Evolutionary conservation across 768 basidiomycete genomes (phyloP), one percentile per base, ranked within the genome.

Genomic region (Mycena crocata): DNA sequence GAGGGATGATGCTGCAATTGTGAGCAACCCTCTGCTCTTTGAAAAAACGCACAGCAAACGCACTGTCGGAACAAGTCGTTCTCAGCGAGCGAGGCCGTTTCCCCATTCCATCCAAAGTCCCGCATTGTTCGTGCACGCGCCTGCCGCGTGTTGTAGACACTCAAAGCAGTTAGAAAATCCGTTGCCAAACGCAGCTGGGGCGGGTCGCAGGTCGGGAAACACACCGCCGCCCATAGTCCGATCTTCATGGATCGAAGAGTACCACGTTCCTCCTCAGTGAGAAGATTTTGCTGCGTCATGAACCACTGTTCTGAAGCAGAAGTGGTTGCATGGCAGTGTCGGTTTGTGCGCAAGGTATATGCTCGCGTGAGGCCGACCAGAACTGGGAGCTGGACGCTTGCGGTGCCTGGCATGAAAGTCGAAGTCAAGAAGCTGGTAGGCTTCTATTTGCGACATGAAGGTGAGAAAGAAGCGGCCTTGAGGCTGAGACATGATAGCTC

Each of bases 201-300:
- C 10, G 79, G 76, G 70, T 90, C 90, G 68, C 85, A 86, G 2
- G 77, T 83, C 10, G 90, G 90, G 69, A 87, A 86, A 70, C 88
- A 89, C 2, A 89, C 80, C 2, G 87, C 81, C 1, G 87, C 87
- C 31, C 90, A 80, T 26, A 92, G 77, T 1, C 88, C 89, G 6
- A 80, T 72, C 64, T 83, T 85, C 50, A 77, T 73, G 32, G 71
- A 72, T 15, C 68, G 66, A 26, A 80, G 62, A 14, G 62, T 58
- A 14, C 67, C 67, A 8, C 74, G 76, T 63, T 82, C 82, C 31
- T 40, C 37, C 9, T 73, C 60, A 54, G 72, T 71, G 40, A 81
- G 73, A 51, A 73, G 59, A 66, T 52, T 55, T 44, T 58, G 28
- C 50, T 72, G 66, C 66, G 65, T 62, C 28, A 77, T 64, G 61